phyloP scores from a whole-genome alignment of 495 filamentous ascomycete species.

The Chaetomium tenue region DNA sequence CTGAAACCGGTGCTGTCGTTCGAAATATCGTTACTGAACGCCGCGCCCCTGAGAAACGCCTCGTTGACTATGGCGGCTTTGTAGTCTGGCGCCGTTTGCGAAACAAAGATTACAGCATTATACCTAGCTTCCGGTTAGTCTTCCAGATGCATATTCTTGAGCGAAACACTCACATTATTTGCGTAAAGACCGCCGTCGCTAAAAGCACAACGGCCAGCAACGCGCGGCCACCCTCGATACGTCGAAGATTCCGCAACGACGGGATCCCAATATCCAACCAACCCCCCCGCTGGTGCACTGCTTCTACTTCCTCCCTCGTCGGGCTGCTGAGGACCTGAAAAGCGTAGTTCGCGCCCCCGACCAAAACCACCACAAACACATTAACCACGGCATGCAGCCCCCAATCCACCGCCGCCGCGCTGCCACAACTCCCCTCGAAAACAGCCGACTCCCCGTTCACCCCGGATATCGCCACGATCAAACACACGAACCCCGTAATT shows the following conservation, averaged over 20 bases:
- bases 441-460: slow-evolving; percentile 37
- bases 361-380: slow-evolving; percentile 37
- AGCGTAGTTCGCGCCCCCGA: slow-evolving; percentile 48
- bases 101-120: slow-evolving; percentile 48
- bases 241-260: slow-evolving; percentile 48
- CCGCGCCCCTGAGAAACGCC: slow-evolving; percentile 39
- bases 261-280: slow-evolving; percentile 57
- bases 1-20: slow-evolving; percentile 37
- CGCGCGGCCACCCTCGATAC: slow-evolving; percentile 41
- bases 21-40: slow-evolving; percentile 34
- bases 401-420: slow-evolving; percentile 36
- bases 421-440: slow-evolving; percentile 38
- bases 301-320: slow-evolving; percentile 50
- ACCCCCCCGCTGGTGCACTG: slow-evolving; percentile 44
- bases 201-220: slow-evolving; percentile 42
- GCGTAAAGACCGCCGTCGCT: slow-evolving; percentile 37
- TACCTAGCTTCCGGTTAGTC: slow-evolving; percentile 35
- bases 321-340: slow-evolving; percentile 55
- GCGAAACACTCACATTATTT: slow-evolving; percentile 43
- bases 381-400: slow-evolving; percentile 42
- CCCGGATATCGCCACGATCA: slow-evolving; percentile 40
- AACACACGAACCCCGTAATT: slow-evolving; percentile 40
- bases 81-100: slow-evolving; percentile 36
- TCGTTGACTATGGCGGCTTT: slow-evolving; percentile 41
- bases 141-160: neutral